Percentiles rank a stretch among this genome's conserved stretches.
These are phyloP conservation scores for Colletotrichum truncatum DNA, from an alignment of 2,329 filamentous ascomycete genomes.

Conservation along the genomic window DNA sequence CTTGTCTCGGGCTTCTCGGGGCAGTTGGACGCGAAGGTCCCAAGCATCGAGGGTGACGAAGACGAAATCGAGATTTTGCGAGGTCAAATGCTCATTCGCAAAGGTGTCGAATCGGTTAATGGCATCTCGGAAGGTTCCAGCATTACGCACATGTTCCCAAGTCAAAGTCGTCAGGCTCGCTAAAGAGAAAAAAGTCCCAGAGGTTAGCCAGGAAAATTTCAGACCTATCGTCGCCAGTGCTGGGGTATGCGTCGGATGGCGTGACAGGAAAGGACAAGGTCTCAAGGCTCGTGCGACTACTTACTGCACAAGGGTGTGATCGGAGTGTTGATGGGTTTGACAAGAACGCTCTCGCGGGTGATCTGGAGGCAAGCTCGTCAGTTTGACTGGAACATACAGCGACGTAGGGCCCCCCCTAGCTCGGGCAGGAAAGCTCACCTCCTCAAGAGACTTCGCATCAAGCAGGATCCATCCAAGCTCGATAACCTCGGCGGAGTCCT, in stretches of 20 bases:
- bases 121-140: conserved; percentile 96
- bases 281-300: conserved; percentile 50
- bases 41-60: conserved; percentile 98
- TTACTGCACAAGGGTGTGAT: conserved; percentile 99
- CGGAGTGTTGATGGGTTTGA: conserved; percentile 98
- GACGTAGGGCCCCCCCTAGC: not conserved
- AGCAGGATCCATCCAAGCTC: conserved; percentile 98
- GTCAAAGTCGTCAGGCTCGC: conserved; percentile 97
- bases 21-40: conserved; percentile 97
- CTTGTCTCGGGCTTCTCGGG: conserved; percentile 97
- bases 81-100: conserved; percentile 88
- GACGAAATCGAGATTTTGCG: conserved; percentile 94
- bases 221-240: conserved; percentile 22
- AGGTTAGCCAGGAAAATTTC: conserved; percentile 35
- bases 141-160: conserved; percentile 98
- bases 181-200: conserved; percentile 56
- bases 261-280: conserved; percentile 19
- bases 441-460: conserved; percentile 89
- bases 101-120: conserved; percentile 95
- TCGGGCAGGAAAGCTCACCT: conserved; percentile 68
- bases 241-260: conserved; percentile 19
- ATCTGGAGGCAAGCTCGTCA: conserved; percentile 64
- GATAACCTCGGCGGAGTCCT: conserved; percentile 99
- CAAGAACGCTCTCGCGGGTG: conserved; percentile 93
- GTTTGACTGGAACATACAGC: conserved; percentile 20